Percentiles rank a stretch among this genome's conserved stretches.
Evolutionary conservation across 1,284 basidiomycete species (phyloP).

Genomic region (Rhodotorula sp.): DNA sequence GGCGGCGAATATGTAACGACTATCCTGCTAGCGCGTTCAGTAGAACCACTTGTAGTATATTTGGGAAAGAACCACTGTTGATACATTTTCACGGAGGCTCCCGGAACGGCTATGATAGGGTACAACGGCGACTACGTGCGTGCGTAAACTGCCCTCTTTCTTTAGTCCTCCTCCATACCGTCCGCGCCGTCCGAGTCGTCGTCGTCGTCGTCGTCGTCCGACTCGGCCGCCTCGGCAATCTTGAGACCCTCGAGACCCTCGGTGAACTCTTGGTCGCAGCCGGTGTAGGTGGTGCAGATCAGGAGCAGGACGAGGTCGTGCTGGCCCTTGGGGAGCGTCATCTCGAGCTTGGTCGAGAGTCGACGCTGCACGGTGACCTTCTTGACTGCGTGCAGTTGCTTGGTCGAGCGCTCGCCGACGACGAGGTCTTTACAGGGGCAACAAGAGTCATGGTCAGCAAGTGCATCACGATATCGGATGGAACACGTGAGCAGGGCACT

Average conservation of each 20-base stretch:
- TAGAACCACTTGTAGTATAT: background rate
- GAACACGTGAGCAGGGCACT: constrained; percentile 48
- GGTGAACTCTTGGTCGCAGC: constrained; percentile 58
- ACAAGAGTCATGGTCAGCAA: background rate
- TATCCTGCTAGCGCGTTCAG: background rate
- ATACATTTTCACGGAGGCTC: background rate
- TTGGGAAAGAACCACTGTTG: background rate
- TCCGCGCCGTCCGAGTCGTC: constrained; percentile 14
- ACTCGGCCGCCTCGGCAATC: constrained; percentile 74
- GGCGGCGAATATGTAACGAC: no score
- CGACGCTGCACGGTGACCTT: constrained; percentile 81
- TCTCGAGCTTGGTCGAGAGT: constrained; percentile 80
- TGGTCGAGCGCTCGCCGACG: background rate
- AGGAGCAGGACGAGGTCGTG: constrained; percentile 84
- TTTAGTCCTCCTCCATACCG: constrained; percentile 1
- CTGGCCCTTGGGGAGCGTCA: constrained; percentile 76
- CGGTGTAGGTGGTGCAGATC: constrained; percentile 87
- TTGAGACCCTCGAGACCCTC: constrained; percentile 60
- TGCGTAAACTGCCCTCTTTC: background rate
- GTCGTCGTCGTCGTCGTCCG: constrained; percentile 11
- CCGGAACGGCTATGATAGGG: background rate
- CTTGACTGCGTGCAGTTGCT: constrained; percentile 80
- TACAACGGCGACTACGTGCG: background rate
- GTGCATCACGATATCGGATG: background rate
- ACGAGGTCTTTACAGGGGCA: background rate